phyloP scores from a whole-genome alignment of 2,329 filamentous ascomycete species.

The Salinomyces thailandicus region DNA sequence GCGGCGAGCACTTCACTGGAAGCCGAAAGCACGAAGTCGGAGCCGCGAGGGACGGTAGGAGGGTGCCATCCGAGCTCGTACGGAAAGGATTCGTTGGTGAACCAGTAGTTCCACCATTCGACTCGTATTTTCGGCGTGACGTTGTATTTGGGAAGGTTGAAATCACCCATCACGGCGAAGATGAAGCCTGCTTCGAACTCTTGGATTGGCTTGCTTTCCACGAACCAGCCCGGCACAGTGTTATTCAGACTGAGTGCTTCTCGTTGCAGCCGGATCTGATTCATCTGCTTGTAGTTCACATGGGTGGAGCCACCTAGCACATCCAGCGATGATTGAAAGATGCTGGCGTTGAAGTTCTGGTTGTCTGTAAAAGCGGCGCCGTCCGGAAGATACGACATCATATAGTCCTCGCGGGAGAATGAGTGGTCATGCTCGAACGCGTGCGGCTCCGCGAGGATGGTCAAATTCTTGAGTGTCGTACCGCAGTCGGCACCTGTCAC shows the following conservation, averaged over 20 bases:
- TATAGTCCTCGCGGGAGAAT: conserved; percentile 8
- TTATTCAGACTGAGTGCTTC: conserved; percentile 1
- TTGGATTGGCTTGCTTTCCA: conserved; percentile 1
- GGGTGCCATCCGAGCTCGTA: conserved; percentile 2
- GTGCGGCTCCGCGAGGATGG: too few species aligned
- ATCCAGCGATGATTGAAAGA: too few species aligned
- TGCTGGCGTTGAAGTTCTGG: conserved; percentile 7
- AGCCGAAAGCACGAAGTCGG: neutral
- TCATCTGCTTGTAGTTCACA: too few species aligned
- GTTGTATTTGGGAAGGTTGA: conserved; percentile 1
- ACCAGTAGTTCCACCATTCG: conserved; percentile 5
- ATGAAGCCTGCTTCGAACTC: conserved; percentile 7
- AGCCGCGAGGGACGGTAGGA: neutral
- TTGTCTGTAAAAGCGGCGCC: conserved; percentile 1
- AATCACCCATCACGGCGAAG: conserved; percentile 1
- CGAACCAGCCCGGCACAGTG: conserved; percentile 8
- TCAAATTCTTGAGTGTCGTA: too few species aligned
- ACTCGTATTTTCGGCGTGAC: conserved; percentile 1
- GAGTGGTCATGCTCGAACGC: conserved; percentile 9
- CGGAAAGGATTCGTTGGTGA: conserved; percentile 1
- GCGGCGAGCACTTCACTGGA: conserved; percentile 1
- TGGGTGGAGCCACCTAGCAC: too few species aligned
- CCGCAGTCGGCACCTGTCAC: conserved; percentile 1
- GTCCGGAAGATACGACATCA: too few species aligned
- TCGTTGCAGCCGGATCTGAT: conserved; percentile 7